A percentile compares a stretch with the other conserved stretches of the same genome.
phyloP scores from a whole-genome alignment of 495 filamentous ascomycete genomes.

The Filosporella fistucella region DNA sequence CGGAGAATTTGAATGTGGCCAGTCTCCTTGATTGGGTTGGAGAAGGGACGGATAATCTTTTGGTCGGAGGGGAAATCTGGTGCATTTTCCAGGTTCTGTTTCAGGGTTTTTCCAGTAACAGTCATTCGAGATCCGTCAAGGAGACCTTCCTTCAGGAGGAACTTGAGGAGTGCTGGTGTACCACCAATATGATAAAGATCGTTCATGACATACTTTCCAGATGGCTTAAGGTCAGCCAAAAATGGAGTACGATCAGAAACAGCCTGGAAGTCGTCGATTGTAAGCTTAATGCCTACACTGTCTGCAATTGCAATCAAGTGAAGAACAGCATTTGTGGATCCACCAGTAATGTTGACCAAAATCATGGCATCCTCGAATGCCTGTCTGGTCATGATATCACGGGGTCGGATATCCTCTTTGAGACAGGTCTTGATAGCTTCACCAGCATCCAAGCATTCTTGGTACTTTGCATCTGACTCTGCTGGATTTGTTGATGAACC shows the following conservation, averaged over 20 bases:
- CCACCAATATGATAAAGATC: conserved; percentile 89
- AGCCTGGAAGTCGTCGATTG: conserved; percentile 94
- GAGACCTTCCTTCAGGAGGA: conserved; percentile 84
- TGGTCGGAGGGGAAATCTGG: conserved; percentile 80
- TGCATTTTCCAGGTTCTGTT: conserved; percentile 78
- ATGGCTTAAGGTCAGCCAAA: conserved; percentile 95
- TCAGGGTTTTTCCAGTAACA: conserved; percentile 90
- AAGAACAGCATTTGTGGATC: conserved; percentile 94
- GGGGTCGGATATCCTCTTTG: conserved; percentile 80
- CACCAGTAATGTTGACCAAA: conserved; percentile 89
- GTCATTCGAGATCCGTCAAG: conserved; percentile 87
- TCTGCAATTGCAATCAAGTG: conserved; percentile 97
- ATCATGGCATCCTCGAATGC: conserved; percentile 98
- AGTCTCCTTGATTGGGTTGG: conserved; percentile 87
- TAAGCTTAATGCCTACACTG: conserved; percentile 87
- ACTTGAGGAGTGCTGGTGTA: conserved; percentile 85
- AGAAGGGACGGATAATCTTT: conserved; percentile 85
- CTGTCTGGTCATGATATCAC: conserved; percentile 84
- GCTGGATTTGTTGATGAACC: conserved; percentile 92
- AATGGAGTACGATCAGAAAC: conserved; percentile 90
- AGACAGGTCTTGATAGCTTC: conserved; percentile 83
- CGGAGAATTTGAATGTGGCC: conserved; percentile 97
- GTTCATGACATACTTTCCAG: conserved; percentile 94
- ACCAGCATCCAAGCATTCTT: conserved; percentile 82
- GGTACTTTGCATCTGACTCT: conserved; percentile 76